Evolutionary conservation across 371 early-diverging fungal species (phyloP).

Genomic region (Lichtheimia ornata): DNA sequence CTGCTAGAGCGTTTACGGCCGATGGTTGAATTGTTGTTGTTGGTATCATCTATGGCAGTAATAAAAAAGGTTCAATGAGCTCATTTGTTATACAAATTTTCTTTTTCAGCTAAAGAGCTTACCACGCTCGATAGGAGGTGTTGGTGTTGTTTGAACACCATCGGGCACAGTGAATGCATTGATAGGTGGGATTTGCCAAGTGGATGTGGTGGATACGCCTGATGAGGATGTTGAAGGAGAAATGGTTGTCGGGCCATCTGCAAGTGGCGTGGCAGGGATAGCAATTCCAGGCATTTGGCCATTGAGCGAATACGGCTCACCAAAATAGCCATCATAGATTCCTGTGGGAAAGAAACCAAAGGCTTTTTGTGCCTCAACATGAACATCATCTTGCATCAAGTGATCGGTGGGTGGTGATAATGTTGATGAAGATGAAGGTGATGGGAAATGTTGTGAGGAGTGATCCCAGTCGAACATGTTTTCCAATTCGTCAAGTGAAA

Average conservation of each 20-base stretch:
- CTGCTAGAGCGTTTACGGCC: conserved; percentile 10
- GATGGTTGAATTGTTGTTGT: neutral
- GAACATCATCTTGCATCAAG: conserved; percentile 6
- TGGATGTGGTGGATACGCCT: conserved; percentile 18
- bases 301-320: conserved; percentile 9
- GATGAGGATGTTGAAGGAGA: conserved; percentile 27
- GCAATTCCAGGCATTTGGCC: conserved; percentile 21
- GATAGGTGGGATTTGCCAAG: neutral
- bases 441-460: conserved; percentile 3
- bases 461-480: conserved; percentile 14
- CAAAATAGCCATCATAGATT: neutral
- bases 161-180: too few species aligned
- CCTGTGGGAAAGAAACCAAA: conserved; percentile 5
- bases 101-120: too few species aligned
- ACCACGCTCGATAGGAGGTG: too few species aligned
- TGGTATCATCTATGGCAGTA: neutral
- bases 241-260: conserved; percentile 27
- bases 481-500: conserved; percentile 15
- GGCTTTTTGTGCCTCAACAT: conserved; percentile 7
- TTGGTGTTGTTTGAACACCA: too few species aligned
- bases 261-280: conserved; percentile 27
- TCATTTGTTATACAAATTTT: too few species aligned
- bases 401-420: conserved; percentile 10
- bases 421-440: conserved; percentile 8
- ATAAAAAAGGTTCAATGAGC: too few species aligned